Conservation (phyloP, 169 alveolate species). For the Cryptosporidium sp. region DNA sequence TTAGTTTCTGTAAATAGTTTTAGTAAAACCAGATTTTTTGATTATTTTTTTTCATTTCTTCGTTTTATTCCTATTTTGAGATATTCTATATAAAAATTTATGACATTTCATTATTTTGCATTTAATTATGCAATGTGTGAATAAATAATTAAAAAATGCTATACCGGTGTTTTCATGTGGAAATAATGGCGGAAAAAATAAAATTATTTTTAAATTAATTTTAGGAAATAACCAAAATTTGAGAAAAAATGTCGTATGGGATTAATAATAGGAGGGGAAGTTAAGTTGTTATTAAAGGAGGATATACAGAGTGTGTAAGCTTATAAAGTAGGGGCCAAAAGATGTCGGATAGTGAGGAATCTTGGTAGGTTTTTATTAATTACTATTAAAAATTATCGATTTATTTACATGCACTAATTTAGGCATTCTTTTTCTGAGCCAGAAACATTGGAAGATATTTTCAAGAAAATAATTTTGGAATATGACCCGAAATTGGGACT, state of each 20-base stretch:
- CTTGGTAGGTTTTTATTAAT: slow-evolving; percentile 48
- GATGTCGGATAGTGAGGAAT: slow-evolving; percentile 53
- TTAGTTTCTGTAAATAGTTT: not conserved
- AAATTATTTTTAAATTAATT: not conserved
- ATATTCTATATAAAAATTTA: not conserved
- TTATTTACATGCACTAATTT: too few species aligned
- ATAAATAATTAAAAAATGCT: not conserved
- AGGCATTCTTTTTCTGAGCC: slow-evolving; percentile 65
- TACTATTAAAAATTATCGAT: too few species aligned
- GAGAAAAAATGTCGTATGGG: not conserved
- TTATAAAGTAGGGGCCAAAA: not conserved
- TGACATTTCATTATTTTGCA: not conserved
- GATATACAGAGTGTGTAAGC: not conserved
- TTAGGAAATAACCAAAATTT: not conserved
- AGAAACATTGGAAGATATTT: slow-evolving; percentile 14
- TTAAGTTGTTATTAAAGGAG: not conserved
- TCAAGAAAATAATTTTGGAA: slow-evolving; percentile 6
- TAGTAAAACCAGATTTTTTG: too few species aligned
- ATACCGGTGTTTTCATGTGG: slow-evolving; percentile 24
- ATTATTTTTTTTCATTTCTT: too few species aligned
- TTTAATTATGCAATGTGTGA: not conserved
- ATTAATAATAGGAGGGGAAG: not conserved
- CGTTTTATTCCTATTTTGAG: too few species aligned
- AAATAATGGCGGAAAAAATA: not conserved
- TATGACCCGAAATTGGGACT: slow-evolving; percentile 41